phyloP scores from a whole-genome alignment of 441 rosid genomes.

The Oxalis stricta region DNA sequence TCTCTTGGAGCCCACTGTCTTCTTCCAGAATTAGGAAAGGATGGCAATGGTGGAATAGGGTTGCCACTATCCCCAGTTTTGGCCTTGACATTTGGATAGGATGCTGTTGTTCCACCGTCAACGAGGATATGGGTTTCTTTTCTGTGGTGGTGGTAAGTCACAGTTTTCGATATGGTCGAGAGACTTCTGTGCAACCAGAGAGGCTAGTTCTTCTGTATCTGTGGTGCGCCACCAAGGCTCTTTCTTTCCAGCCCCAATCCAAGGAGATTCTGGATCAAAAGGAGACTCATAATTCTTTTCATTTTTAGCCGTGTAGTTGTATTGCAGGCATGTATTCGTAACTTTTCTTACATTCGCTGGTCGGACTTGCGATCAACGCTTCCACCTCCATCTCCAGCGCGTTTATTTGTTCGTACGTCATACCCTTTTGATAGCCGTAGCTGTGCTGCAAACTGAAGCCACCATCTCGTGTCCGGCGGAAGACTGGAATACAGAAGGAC shows the following conservation, averaged over 20 bases:
- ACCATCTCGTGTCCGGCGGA: constrained; percentile 53
- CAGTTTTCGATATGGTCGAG: constrained; percentile 61
- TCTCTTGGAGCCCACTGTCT: constrained; percentile 21
- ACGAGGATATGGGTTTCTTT: constrained; percentile 32
- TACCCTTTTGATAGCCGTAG: constrained; percentile 41
- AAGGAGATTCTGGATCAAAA: constrained; percentile 45
- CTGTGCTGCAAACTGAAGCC: constrained; percentile 65
- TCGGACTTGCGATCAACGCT: constrained; percentile 16
- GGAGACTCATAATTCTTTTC: constrained; percentile 23
- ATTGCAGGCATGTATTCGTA: too few species aligned
- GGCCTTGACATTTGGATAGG: constrained; percentile 22
- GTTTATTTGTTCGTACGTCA: constrained; percentile 32
- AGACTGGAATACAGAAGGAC: constrained; percentile 30
- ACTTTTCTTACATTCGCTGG: constrained; percentile 11
- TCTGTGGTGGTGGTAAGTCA: constrained; percentile 92
- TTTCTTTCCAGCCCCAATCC: constrained; percentile 42
- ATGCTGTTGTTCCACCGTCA: constrained; percentile 17
- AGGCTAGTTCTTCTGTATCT: constrained; percentile 71
- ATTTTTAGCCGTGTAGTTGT: too few species aligned
- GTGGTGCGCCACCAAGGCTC: constrained; percentile 90
- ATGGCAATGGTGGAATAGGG: constrained; percentile 16
- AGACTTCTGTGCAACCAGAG: constrained; percentile 76
- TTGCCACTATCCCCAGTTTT: constrained; percentile 10
- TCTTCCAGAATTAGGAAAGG: constrained; percentile 13
- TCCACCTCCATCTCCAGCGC: constrained; percentile 40